A percentile compares a stretch with the other conserved stretches of the same genome.
phyloP scores from a whole-genome alignment of 2,329 filamentous ascomycete species.

The Diatrype stigma region DNA sequence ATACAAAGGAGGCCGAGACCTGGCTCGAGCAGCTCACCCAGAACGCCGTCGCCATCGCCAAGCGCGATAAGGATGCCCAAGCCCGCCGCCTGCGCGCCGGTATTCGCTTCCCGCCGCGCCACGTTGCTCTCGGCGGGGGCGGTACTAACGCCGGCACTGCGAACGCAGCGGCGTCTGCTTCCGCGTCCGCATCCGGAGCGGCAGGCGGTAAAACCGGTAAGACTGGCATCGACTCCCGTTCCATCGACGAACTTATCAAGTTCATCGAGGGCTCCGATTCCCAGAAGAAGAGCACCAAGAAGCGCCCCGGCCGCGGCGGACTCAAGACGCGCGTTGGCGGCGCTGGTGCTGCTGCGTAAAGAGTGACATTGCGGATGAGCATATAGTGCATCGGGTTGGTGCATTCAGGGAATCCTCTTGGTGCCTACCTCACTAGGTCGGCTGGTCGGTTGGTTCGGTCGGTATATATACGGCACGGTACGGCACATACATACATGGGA shows the following conservation, averaged over 20 bases:
- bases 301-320: constrained; percentile 49
- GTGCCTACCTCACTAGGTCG: too few relatives aligned
- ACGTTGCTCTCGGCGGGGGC: constrained; percentile 53
- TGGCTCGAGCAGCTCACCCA: constrained; percentile 96
- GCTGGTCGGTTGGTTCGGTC: neutral
- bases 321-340: constrained; percentile 49
- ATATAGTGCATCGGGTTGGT: too few relatives aligned
- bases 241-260: constrained; percentile 87
- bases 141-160: constrained; percentile 56
- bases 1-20: constrained; percentile 95
- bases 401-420: too few relatives aligned
- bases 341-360: neutral
- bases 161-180: constrained; percentile 27
- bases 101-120: constrained; percentile 63
- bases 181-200: constrained; percentile 29
- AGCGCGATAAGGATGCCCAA: constrained; percentile 84
- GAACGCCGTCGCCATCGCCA: constrained; percentile 90
- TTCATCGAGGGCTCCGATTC: constrained; percentile 80
- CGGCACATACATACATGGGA: too few relatives aligned
- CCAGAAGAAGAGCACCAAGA: constrained; percentile 51
- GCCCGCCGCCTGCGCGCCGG: constrained; percentile 66
- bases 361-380: too few relatives aligned
- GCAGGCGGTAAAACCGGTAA: constrained; percentile 27
- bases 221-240: constrained; percentile 65
- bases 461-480: too few relatives aligned